Evolutionary conservation across 305 asterid species (phyloP).

Genomic region (Fraxinus velutina): DNA sequence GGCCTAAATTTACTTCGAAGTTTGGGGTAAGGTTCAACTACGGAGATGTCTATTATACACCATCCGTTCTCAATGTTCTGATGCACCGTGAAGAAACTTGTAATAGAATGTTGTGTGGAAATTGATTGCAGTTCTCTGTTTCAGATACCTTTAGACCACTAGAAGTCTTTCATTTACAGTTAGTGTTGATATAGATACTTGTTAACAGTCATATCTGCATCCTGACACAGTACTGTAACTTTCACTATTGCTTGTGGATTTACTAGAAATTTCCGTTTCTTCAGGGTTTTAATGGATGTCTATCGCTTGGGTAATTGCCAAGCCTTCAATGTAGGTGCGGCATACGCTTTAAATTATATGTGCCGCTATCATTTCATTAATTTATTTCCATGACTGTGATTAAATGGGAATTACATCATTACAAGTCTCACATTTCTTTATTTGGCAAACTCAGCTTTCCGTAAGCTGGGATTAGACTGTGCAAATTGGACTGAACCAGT

Average conservation of each 20-base stretch:
- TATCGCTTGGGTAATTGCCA: conserved; percentile 67
- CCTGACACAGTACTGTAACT: background rate
- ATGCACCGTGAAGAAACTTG: background rate
- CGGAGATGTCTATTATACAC: background rate
- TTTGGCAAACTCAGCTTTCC: conserved; percentile 63
- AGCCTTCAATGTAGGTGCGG: conserved; percentile 78
- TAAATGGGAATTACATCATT: background rate
- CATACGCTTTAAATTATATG: conserved; percentile 19
- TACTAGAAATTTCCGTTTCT: conserved; percentile 27
- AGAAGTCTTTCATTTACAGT: background rate
- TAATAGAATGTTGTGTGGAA: background rate
- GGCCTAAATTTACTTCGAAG: background rate
- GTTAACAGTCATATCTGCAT: background rate
- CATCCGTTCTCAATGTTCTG: background rate
- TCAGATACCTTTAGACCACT: background rate
- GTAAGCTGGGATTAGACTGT: conserved; percentile 92
- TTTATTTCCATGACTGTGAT: background rate
- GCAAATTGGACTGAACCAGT: conserved; percentile 96
- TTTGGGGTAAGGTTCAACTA: background rate
- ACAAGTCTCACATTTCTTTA: conserved; percentile 26
- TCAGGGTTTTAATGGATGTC: conserved; percentile 90
- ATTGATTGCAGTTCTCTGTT: background rate
- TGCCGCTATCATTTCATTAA: background rate
- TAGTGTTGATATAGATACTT: background rate
- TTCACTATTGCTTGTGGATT: background rate